Evolutionary conservation across 305 asterid species (phyloP).

Genomic region (Rubia occidens): DNA sequence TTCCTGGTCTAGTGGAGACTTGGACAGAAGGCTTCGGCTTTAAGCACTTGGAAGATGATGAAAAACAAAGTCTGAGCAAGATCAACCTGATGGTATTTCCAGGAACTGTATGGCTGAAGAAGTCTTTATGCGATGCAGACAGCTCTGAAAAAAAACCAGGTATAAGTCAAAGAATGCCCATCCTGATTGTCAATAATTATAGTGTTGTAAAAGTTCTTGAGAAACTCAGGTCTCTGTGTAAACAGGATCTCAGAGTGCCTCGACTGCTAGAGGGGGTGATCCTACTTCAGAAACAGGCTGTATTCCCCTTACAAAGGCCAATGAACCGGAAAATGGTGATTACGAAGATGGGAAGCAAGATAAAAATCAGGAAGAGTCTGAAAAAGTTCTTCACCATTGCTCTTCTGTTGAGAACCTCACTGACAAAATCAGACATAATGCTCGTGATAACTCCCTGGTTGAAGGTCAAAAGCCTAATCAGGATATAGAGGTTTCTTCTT

Average conservation of each 20-base stretch:
- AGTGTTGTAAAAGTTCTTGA: not conserved
- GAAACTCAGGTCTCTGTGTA: not conserved
- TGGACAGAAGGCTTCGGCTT: constrained; percentile 90
- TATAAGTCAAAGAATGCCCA: constrained; percentile 17
- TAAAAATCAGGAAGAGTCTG: constrained; percentile 11
- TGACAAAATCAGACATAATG: constrained; percentile 16
- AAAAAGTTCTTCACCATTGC: not conserved
- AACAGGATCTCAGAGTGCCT: constrained; percentile 10
- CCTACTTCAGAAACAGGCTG: constrained; percentile 5
- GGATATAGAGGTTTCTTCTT: not conserved
- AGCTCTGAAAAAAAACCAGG: constrained; percentile 28
- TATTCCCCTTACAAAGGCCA: constrained; percentile 23
- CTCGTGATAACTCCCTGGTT: constrained; percentile 18
- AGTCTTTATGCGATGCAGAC: constrained; percentile 32
- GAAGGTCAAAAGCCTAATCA: constrained; percentile 25
- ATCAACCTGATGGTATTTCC: constrained; percentile 88
- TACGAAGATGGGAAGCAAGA: constrained; percentile 11
- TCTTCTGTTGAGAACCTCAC: constrained; percentile 14
- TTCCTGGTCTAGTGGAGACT: constrained; percentile 70
- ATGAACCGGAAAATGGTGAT: not conserved
- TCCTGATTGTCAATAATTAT: not conserved
- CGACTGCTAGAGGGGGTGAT: constrained; percentile 5
- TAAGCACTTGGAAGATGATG: constrained; percentile 56
- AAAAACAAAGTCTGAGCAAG: constrained; percentile 49
- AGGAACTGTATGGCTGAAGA: constrained; percentile 79